phyloP scores from a whole-genome alignment of 1,284 basidiomycete species.

The Tilletia horrida region DNA sequence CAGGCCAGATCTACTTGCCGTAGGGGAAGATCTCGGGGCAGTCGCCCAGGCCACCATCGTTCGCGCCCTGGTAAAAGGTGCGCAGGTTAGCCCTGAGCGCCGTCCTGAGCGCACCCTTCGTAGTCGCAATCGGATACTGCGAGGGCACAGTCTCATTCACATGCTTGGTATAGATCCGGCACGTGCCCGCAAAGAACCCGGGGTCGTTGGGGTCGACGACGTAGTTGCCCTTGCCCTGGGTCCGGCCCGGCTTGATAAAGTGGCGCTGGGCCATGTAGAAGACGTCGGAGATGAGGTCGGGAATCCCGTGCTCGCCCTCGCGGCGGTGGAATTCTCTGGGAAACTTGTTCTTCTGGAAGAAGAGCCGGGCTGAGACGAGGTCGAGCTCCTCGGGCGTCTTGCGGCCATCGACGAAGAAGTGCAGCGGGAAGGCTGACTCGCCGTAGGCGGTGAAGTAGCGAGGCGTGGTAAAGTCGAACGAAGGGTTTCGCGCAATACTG shows the following conservation, averaged over 20 bases:
- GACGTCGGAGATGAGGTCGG: neutral
- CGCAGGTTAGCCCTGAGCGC: conserved; percentile 9
- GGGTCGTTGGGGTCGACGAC: conserved; percentile 6
- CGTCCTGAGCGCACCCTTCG: neutral
- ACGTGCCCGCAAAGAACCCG: conserved; percentile 2
- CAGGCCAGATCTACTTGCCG: too few species aligned
- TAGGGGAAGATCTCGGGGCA: conserved; percentile 17
- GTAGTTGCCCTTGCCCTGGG: conserved; percentile 11
- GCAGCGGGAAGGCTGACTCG: conserved; percentile 2
- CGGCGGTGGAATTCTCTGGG: conserved; percentile 7
- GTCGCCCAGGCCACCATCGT: neutral
- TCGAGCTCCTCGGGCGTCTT: neutral
- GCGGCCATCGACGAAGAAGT: conserved; percentile 17
- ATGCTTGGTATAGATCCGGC: conserved; percentile 12
- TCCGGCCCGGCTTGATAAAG: conserved; percentile 9
- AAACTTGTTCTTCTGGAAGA: conserved; percentile 15
- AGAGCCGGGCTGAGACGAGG: neutral
- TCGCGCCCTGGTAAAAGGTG: conserved; percentile 12
- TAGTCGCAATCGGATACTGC: neutral
- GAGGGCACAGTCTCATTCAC: conserved; percentile 4
- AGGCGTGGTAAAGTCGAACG: conserved; percentile 14
- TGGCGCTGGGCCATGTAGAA: conserved; percentile 9
- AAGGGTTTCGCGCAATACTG: conserved; percentile 13
- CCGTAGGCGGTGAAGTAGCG: conserved; percentile 15
- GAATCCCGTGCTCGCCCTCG: conserved; percentile 1